Evolutionary conservation across 139 green algal genomes (phyloP).

Genomic region (Marvania coccoides): DNA sequence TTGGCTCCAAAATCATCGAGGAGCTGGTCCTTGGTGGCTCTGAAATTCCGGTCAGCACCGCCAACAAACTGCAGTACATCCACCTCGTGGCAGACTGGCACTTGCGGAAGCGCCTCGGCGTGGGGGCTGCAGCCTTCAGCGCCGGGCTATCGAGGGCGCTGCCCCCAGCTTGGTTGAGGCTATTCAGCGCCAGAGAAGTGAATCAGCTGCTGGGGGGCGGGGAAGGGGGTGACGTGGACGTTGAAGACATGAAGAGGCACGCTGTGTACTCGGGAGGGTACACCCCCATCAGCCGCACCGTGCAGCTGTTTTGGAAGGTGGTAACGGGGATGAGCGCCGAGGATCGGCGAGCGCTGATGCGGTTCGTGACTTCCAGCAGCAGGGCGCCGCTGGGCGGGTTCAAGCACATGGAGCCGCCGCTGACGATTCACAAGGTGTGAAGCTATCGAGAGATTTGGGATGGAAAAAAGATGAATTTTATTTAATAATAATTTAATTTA

Average conservation of each 20-base stretch:
- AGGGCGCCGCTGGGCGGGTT: slow-evolving; percentile 87
- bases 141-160: slow-evolving; percentile 46
- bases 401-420: slow-evolving; percentile 68
- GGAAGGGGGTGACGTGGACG: slow-evolving; percentile 45
- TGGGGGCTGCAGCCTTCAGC: slow-evolving; percentile 57
- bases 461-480: neutral
- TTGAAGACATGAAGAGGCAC: slow-evolving; percentile 67
- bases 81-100: slow-evolving; percentile 75
- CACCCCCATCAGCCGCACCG: slow-evolving; percentile 35
- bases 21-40: slow-evolving; percentile 55
- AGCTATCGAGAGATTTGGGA: neutral
- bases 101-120: slow-evolving; percentile 58
- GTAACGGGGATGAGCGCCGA: slow-evolving; percentile 36
- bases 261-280: slow-evolving; percentile 58
- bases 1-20: slow-evolving; percentile 40
- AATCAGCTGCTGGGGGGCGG: slow-evolving; percentile 65
- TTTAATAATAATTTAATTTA: neutral
- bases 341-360: slow-evolving; percentile 57
- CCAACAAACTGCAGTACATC: slow-evolving; percentile 72
- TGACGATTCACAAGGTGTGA: slow-evolving; percentile 80
- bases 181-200: slow-evolving; percentile 85
- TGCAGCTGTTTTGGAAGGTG: slow-evolving; percentile 83
- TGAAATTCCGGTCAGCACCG: slow-evolving; percentile 49
- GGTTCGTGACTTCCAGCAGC: slow-evolving; percentile 81
- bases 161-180: slow-evolving; percentile 38